Base-by-base conservation (phyloP, 805 yeast species). In the Soucietia sequanensis region DNA sequence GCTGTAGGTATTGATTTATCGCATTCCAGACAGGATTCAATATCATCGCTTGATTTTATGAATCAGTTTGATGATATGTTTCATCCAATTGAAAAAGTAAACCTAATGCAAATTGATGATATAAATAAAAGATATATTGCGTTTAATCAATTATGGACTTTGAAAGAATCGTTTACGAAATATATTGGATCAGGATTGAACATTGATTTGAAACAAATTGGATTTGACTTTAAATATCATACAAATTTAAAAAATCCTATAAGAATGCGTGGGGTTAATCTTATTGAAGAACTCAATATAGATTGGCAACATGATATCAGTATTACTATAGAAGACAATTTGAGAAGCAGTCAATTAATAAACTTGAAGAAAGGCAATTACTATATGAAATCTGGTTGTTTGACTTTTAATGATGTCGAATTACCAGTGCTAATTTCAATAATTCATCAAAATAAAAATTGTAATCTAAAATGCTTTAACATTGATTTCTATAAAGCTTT, bases 161-260 rank as follows among this genome's bases (percentile, higher is more conserved):
- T 86, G 35, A 86, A 86, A 51, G 95, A 86, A 52, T 78, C 87
- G 14, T 83, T 77, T 48, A 72, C 85, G 5, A 86, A 86, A 48
- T 74, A 70, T 24, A 46, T 72, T 2, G 95, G 95, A 0, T 57
- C 69, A 12, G 95, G 95, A 2, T 39, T 58, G 23, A 53, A 58
- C 31, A 41, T 58, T 10, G 58, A 58, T 19, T 35, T 58, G 14
- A 14, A 43, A 3, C 35, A 36, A 8, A 50, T 58, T 31, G 29
- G 31, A 6, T 58, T 56, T 19, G 16, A 37, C 9, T 19, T 27
- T 14, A n/a, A 14, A 6, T n/a, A 31, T 9, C 9, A 15, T 12
- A 17, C 16, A 7, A 12, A 6, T 10, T 10, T 27, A 4, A n/a
- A 24, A n/a, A 10, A 14, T 8, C 4, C 27, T 2, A 10, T 24